These are phyloP conservation scores for Ilex aquifolium DNA, from an alignment of 257 asterid species.

Conservation along the genomic window DNA sequence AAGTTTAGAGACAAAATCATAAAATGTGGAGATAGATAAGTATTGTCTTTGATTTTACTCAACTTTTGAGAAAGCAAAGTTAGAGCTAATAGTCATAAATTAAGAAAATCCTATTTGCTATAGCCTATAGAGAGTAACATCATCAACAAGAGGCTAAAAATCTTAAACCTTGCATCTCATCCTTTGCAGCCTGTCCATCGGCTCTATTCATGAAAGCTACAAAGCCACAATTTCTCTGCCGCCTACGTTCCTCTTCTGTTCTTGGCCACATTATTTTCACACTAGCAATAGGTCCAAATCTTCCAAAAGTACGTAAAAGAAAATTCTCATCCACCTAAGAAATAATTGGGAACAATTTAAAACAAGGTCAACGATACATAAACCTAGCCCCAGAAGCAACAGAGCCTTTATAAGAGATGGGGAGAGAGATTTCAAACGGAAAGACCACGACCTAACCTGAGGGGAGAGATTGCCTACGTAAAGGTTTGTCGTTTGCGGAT, in stretches of 20 bases:
- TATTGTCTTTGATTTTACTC: no score
- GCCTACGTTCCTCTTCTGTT: slow-evolving; percentile 84
- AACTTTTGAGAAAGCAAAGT: no score
- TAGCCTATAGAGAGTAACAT: no score
- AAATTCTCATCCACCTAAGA: slow-evolving; percentile 86
- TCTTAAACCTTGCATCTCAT: slow-evolving; percentile 88
- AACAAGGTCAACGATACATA: not conserved
- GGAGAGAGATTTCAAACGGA: not conserved
- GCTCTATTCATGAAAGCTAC: slow-evolving; percentile 94
- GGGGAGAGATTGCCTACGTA: slow-evolving; percentile 92
- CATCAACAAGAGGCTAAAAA: not conserved
- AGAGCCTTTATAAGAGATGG: not conserved
- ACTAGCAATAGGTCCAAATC: slow-evolving; percentile 98
- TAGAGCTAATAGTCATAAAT: no score
- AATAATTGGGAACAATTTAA: not conserved
- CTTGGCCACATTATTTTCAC: slow-evolving; percentile 99
- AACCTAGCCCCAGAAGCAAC: not conserved
- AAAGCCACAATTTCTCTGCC: slow-evolving; percentile 91
- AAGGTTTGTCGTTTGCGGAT: slow-evolving; percentile 88
- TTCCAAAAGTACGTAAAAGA: slow-evolving; percentile 90
- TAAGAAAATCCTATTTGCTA: no score
- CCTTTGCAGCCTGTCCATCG: slow-evolving; percentile 94
- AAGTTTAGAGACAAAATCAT: no score
- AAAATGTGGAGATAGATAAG: no score
- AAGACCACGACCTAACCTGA: slow-evolving; percentile 40